Evolutionary conservation across 345 rosid species (phyloP).

Genomic region (Lumnitzera littorea): DNA sequence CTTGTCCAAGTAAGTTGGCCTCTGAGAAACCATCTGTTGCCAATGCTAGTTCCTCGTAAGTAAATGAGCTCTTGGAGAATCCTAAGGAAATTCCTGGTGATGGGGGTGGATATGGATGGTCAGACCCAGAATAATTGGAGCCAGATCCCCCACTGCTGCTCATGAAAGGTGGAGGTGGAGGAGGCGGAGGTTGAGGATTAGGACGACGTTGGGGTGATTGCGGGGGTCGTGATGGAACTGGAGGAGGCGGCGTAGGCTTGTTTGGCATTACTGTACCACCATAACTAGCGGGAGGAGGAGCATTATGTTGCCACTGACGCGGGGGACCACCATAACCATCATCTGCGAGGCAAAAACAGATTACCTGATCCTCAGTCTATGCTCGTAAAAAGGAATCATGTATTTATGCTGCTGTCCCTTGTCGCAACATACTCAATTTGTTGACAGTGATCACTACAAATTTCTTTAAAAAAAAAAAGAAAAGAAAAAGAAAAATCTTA

Average conservation of each 20-base stretch:
- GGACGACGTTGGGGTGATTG: neutral
- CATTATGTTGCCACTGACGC: slow-evolving; percentile 59
- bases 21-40: slow-evolving; percentile 36
- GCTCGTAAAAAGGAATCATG: neutral
- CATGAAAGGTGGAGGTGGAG: slow-evolving; percentile 14
- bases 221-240: slow-evolving; percentile 2
- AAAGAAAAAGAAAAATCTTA: too few species aligned
- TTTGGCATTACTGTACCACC: slow-evolving; percentile 1
- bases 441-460: neutral
- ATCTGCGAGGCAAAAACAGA: slow-evolving; percentile 26
- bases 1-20: slow-evolving; percentile 40
- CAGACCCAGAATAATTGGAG: slow-evolving; percentile 37
- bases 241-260: slow-evolving; percentile 13
- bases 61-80: slow-evolving; percentile 45
- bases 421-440: neutral
- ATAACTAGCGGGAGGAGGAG: slow-evolving; percentile 26
- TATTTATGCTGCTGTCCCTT: too few species aligned
- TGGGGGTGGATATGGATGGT: slow-evolving; percentile 35
- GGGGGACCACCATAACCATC: slow-evolving; percentile 47
- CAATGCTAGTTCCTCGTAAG: slow-evolving; percentile 28
- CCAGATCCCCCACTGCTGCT: slow-evolving; percentile 37
- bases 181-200: slow-evolving; percentile 9
- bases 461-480: too few species aligned
- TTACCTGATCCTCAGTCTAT: neutral
- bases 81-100: slow-evolving; percentile 44